These are phyloP conservation scores for Suillus variegatus DNA, from an alignment of 768 basidiomycete species.

Conservation along the genomic window DNA sequence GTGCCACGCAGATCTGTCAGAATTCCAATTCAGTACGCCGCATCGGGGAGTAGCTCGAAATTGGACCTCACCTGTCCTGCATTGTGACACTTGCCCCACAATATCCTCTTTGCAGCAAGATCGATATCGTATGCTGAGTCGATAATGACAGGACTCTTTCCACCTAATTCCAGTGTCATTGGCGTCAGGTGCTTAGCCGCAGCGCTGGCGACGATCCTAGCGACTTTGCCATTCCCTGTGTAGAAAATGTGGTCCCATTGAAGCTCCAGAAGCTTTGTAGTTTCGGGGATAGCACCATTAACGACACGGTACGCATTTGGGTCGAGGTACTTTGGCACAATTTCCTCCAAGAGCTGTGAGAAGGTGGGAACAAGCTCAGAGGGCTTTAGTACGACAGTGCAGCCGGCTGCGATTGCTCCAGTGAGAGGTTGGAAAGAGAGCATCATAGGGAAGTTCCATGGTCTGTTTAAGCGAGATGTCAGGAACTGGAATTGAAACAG, in stretches of 20 bases:
- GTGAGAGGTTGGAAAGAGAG: conserved; percentile 57
- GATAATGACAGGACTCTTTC: conserved; percentile 49
- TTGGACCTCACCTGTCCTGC: conserved; percentile 53
- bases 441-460: conserved; percentile 68
- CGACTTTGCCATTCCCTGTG: conserved; percentile 35
- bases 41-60: neutral
- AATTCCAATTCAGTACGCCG: neutral
- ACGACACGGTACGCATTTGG: conserved; percentile 51
- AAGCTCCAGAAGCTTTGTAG: conserved; percentile 31
- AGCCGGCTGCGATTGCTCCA: conserved; percentile 77
- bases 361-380: conserved; percentile 57
- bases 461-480: conserved; percentile 34
- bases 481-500: neutral
- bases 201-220: conserved; percentile 24
- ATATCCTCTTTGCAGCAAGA: conserved; percentile 60
- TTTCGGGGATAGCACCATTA: conserved; percentile 46
- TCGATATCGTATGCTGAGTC: conserved; percentile 43
- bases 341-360: conserved; percentile 49
- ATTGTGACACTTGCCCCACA: conserved; percentile 69
- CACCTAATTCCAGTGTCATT: conserved; percentile 33
- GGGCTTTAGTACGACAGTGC: conserved; percentile 64
- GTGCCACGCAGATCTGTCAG: conserved; percentile 40
- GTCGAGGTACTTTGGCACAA: conserved; percentile 60
- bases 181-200: conserved; percentile 37
- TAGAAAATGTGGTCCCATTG: conserved; percentile 40